These are phyloP conservation scores for Ceratobasidium sp. DNA, from an alignment of 1,284 basidiomycete species.

Conservation along the genomic window DNA sequence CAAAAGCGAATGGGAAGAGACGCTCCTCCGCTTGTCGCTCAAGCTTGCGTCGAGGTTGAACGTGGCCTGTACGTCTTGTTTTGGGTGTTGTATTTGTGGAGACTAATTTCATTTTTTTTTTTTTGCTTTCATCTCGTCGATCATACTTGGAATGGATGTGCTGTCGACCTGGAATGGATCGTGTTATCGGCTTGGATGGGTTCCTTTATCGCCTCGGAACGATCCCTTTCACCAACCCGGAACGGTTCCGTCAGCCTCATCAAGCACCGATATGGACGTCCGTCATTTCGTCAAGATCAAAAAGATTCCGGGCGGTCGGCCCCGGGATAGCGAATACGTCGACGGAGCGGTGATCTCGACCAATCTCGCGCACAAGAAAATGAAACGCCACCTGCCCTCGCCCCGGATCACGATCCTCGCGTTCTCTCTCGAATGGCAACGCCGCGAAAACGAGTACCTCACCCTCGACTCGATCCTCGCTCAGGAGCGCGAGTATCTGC, in stretches of 20 bases:
- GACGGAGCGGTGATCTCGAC: slow-evolving; percentile 98
- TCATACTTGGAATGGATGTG: no score
- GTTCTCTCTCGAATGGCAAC: slow-evolving; percentile 95
- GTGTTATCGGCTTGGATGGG: no score
- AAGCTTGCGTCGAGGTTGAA: slow-evolving; percentile 75
- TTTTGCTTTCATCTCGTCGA: no score
- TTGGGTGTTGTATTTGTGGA: not conserved
- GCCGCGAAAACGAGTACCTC: slow-evolving; percentile 94
- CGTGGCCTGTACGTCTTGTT: slow-evolving; percentile 35
- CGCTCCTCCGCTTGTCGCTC: slow-evolving; percentile 82
- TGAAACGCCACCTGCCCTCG: slow-evolving; percentile 77
- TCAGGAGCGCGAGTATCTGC: slow-evolving; percentile 95
- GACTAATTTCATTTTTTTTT: not conserved
- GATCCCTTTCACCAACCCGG: slow-evolving; percentile 17
- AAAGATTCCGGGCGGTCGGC: slow-evolving; percentile 95
- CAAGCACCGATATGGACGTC: slow-evolving; percentile 89
- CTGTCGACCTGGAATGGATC: no score
- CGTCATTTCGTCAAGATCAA: slow-evolving; percentile 98
- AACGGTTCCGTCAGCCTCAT: slow-evolving; percentile 57
- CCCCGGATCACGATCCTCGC: slow-evolving; percentile 97
- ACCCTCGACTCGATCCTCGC: slow-evolving; percentile 92
- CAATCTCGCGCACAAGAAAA: slow-evolving; percentile 96
- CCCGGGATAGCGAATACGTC: slow-evolving; percentile 95
- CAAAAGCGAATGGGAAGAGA: slow-evolving; percentile 90
- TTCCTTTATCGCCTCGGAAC: no score